Evolutionary conservation across 306 rosid genomes (phyloP).

Genomic region (Crotalaria pallida): DNA sequence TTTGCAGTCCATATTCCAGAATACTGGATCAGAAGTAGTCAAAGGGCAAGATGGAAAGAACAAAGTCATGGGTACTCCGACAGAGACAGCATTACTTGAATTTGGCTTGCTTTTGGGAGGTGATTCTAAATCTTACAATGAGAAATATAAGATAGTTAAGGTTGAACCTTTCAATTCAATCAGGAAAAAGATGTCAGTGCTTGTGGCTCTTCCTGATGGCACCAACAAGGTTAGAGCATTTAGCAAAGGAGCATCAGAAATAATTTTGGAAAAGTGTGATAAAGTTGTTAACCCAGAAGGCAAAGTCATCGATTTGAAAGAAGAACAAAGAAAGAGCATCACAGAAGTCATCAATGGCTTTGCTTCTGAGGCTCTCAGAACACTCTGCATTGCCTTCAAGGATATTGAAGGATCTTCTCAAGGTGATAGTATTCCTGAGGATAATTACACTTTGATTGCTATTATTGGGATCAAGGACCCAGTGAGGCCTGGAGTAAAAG

Average conservation of each 20-base stretch:
- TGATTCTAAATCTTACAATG: slow-evolving; percentile 29
- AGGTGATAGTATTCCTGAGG: slow-evolving; percentile 46
- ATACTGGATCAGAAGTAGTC: slow-evolving; percentile 68
- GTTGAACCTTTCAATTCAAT: slow-evolving; percentile 81
- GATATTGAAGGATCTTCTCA: slow-evolving; percentile 37
- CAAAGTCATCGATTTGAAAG: slow-evolving; percentile 43
- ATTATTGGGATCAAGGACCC: slow-evolving; percentile 92
- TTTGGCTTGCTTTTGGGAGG: slow-evolving; percentile 69
- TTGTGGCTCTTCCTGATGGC: slow-evolving; percentile 51
- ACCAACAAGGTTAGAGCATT: slow-evolving; percentile 44
- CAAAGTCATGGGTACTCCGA: slow-evolving; percentile 67
- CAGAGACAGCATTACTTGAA: slow-evolving; percentile 72
- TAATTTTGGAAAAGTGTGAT: slow-evolving; percentile 54
- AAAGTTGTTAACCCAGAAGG: slow-evolving; percentile 54
- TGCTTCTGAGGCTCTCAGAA: slow-evolving; percentile 75
- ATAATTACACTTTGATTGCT: slow-evolving; percentile 49
- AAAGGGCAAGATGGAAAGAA: slow-evolving; percentile 48
- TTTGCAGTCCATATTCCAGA: slow-evolving; percentile 74
- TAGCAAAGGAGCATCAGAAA: slow-evolving; percentile 91
- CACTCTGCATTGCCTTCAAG: slow-evolving; percentile 65
- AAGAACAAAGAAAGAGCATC: slow-evolving; percentile 41
- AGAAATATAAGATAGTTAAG: slow-evolving; percentile 45
- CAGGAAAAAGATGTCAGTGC: slow-evolving; percentile 71
- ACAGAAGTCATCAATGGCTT: slow-evolving; percentile 50
- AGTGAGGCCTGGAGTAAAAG: slow-evolving; percentile 74